These are phyloP conservation scores for Globisporangium emineosum DNA, from an alignment of 352 stramenopile genomes.

Conservation along the genomic window DNA sequence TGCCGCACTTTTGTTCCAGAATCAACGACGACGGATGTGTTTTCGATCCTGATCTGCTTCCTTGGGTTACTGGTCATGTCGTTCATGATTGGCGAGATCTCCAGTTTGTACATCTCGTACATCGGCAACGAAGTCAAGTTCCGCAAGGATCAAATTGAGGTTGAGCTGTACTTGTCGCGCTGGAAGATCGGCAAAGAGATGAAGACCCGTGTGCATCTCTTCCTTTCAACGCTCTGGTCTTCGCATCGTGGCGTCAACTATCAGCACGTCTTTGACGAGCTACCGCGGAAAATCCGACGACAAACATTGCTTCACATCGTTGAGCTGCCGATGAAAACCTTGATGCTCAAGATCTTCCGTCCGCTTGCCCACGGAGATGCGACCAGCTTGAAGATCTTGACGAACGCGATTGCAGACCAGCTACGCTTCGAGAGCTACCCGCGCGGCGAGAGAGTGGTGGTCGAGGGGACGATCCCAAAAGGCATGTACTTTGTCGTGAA, in stretches of 20 bases:
- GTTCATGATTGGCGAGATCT: constrained; percentile 73
- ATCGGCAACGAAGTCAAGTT: constrained; percentile 66
- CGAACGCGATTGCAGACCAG: constrained; percentile 35
- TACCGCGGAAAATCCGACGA: constrained; percentile 40
- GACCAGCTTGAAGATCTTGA: constrained; percentile 28
- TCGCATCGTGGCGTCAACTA: constrained; percentile 53
- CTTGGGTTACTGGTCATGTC: constrained; percentile 48
- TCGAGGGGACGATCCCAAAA: constrained; percentile 62
- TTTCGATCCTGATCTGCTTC: constrained; percentile 59
- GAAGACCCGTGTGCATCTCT: constrained; percentile 40
- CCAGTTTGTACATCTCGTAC: constrained; percentile 65
- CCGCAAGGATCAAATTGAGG: constrained; percentile 57
- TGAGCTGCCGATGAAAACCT: constrained; percentile 29
- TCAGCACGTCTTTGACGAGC: constrained; percentile 42
- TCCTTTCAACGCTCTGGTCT: constrained; percentile 55
- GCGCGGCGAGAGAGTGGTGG: constrained; percentile 39
- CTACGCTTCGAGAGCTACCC: constrained; percentile 67
- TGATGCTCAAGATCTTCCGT: constrained; percentile 30
- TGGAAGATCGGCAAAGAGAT: constrained; percentile 41
- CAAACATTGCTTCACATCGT: constrained; percentile 51
- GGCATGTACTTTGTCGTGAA: constrained; percentile 76
- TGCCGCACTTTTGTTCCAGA: constrained; percentile 34
- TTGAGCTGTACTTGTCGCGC: constrained; percentile 44
- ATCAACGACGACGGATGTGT: constrained; percentile 31
- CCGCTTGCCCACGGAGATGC: constrained; percentile 22